Base-by-base conservation (phyloP, 176 grass and related monocot genomes). In the Lolium multiflorum region DNA sequence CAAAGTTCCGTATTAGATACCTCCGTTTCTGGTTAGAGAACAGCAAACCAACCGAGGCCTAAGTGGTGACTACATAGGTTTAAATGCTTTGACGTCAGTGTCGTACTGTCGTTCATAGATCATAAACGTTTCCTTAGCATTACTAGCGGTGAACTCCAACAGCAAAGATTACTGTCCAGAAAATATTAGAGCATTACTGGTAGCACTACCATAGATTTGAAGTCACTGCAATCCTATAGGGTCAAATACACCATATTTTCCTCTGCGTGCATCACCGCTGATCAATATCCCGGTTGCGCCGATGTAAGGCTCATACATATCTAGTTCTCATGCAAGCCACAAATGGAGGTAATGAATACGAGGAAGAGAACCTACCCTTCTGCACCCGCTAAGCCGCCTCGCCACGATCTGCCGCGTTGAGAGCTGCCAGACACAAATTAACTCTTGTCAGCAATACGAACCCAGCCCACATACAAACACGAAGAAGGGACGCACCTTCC, bases 341-440 rank as follows among this genome's bases (percentile, higher is more conserved):
- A 25, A 24, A 37, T n/a, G 0, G 9, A 39, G 37, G 65, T 0
- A 35, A 25, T 17, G 18, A 16, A 22, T 7, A 3, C 26, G 63
- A n/a, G n/a, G 83, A 50, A 14, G 14, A 76, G 44, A 15, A 12
- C 54, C 3, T 83, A 99, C 97, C 92, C 86, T 99, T 90, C 94
- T 74, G 70, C 81, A 92, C 1, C 97, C 92, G 5, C 84, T 79
- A 28, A 99, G 82, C 46, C 88, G 91, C 67, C 90, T 99, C 50
- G 47, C 92, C 85, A 99, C 90, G 24, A 87, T 91, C 76, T 96
- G 85, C 39, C 77, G 76, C 5, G 88, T 79, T 11, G 64, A 75
- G 58, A 90, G 47, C 97, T 99, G 81, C 31, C 76, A 90, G 39
- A 38, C 9, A 20, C 71, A 63, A 71, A 84, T 0, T 3, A 35